A percentile compares a stretch with the other conserved stretches of the same genome.
phyloP scores from a whole-genome alignment of 2,329 filamentous ascomycete species.

The Aspergillus uvarum region DNA sequence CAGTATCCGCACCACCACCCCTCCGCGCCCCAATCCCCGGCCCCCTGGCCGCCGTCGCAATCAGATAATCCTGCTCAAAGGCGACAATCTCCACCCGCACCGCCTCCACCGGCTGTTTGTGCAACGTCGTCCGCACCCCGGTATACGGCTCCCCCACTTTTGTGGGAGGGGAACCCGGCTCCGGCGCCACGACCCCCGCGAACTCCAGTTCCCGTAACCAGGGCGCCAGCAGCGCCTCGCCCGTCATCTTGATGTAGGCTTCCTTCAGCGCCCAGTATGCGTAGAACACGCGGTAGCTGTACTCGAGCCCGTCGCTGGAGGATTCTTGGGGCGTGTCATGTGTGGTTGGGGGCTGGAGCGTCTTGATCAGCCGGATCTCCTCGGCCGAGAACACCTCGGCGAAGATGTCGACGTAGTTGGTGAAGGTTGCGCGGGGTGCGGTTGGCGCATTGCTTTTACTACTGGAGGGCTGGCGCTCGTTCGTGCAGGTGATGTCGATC shows the following conservation, averaged over 20 bases:
- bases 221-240: constrained; percentile 60
- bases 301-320: constrained; percentile 41
- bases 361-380: constrained; percentile 58
- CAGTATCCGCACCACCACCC: neutral
- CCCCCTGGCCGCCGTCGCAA: constrained; percentile 54
- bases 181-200: constrained; percentile 55
- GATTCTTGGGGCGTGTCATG: too few species aligned
- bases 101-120: constrained; percentile 49
- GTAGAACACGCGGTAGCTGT: constrained; percentile 62
- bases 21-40: constrained; percentile 28
- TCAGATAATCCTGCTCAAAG: constrained; percentile 59
- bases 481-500: constrained; percentile 63
- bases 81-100: constrained; percentile 59
- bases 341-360: constrained; percentile 24
- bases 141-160: constrained; percentile 37
- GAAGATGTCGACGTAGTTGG: constrained; percentile 61
- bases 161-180: constrained; percentile 18
- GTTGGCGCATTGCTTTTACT: constrained; percentile 52
- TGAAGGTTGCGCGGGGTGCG: constrained; percentile 50
- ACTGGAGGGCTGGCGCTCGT: constrained; percentile 46
- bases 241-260: constrained; percentile 66
- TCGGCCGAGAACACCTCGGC: constrained; percentile 57
- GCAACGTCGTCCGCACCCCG: constrained; percentile 51
- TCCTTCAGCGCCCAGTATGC: constrained; percentile 66
- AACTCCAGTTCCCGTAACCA: constrained; percentile 64